A percentile compares a stretch with the other conserved stretches of the same genome.
phyloP scores from a whole-genome alignment of 2,329 filamentous ascomycete genomes.

The Cladophialophora bantiana region DNA sequence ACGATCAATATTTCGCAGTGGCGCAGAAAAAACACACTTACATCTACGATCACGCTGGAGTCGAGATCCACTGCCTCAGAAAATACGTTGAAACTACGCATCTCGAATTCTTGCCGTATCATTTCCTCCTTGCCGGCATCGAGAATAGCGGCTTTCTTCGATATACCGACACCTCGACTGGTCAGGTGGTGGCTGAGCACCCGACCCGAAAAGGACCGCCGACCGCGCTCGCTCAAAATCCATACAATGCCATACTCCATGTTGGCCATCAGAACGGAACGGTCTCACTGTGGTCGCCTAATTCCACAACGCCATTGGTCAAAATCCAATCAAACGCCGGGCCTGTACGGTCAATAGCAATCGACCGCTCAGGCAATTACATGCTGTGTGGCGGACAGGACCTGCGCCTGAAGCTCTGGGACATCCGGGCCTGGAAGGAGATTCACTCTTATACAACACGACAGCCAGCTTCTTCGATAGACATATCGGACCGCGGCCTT shows the following conservation, averaged over 20 bases:
- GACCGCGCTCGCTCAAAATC: conserved; percentile 84
- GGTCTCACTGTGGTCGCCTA: conserved; percentile 95
- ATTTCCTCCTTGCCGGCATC: conserved; percentile 80
- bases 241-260: conserved; percentile 89
- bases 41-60: conserved; percentile 90
- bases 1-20: conserved; percentile 90
- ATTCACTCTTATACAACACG: conserved; percentile 87
- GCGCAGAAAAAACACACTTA: conserved; percentile 97
- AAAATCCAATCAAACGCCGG: conserved; percentile 90
- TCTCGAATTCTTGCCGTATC: conserved; percentile 95
- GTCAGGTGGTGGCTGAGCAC: conserved; percentile 83
- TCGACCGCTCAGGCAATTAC: conserved; percentile 90
- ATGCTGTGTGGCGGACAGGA: conserved; percentile 96
- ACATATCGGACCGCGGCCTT: conserved; percentile 87
- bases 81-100: conserved; percentile 91
- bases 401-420: conserved; percentile 91
- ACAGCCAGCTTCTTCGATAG: conserved; percentile 79
- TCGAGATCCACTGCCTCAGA: conserved; percentile 88
- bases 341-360: conserved; percentile 81
- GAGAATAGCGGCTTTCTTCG: conserved; percentile 84
- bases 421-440: conserved; percentile 91
- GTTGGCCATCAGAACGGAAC: conserved; percentile 94
- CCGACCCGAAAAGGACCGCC: conserved; percentile 85
- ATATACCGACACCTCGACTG: conserved; percentile 95
- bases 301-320: conserved; percentile 82